phyloP scores from a whole-genome alignment of 768 basidiomycete genomes.

The Tricholoma sp. region DNA sequence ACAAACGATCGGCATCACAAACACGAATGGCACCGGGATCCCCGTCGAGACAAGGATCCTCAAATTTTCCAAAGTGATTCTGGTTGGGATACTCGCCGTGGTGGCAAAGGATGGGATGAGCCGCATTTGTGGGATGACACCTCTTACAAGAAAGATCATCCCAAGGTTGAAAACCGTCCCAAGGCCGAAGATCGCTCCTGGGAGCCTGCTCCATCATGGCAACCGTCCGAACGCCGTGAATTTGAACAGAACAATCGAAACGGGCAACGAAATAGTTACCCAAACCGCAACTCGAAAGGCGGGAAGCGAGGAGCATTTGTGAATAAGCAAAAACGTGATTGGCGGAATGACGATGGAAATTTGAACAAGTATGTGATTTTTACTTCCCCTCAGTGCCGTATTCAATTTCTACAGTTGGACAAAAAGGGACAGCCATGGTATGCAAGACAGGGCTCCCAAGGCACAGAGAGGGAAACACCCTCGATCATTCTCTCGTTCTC shows the following conservation, averaged over 20 bases:
- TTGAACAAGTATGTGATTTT: slow-evolving; percentile 61
- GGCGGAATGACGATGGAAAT: slow-evolving; percentile 58
- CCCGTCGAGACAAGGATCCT: slow-evolving; percentile 34
- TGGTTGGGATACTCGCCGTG: slow-evolving; percentile 51
- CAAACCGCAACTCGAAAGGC: slow-evolving; percentile 22
- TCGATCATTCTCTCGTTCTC: slow-evolving; percentile 52
- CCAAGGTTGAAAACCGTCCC: slow-evolving; percentile 43
- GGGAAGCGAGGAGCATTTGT: slow-evolving; percentile 29
- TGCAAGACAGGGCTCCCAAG: slow-evolving; percentile 33
- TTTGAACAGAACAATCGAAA: slow-evolving; percentile 36
- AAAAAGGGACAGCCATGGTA: slow-evolving; percentile 44
- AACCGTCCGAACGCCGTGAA: slow-evolving; percentile 38
- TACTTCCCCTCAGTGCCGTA: slow-evolving; percentile 2
- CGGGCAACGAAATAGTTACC: slow-evolving; percentile 26
- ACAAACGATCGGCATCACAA: slow-evolving; percentile 14
- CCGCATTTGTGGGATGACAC: slow-evolving; percentile 20
- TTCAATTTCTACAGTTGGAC: slow-evolving; percentile 50
- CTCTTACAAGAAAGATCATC: slow-evolving; percentile 24
- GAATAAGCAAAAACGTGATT: slow-evolving; percentile 41
- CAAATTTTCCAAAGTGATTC: slow-evolving; percentile 40
- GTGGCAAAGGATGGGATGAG: slow-evolving; percentile 39
- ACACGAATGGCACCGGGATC: slow-evolving; percentile 35
- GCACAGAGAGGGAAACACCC: slow-evolving; percentile 38
- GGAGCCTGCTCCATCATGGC: slow-evolving; percentile 72
- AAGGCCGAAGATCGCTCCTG: slow-evolving; percentile 53